Evolutionary conservation across 192 early-diverging fungal species (phyloP).

Genomic region (Linnemannia zychae): DNA sequence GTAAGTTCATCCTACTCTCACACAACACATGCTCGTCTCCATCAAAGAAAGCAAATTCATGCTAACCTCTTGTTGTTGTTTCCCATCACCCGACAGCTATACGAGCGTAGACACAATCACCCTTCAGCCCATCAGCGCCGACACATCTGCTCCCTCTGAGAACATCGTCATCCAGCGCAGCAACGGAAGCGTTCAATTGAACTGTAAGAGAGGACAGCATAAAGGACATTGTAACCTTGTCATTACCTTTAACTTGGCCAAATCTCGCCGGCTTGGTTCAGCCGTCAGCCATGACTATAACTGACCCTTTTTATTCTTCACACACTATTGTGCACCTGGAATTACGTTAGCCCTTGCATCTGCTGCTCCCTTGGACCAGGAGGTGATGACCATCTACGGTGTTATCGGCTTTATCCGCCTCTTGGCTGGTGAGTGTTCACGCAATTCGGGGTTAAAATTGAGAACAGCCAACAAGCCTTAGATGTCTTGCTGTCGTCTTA

Average conservation of each 20-base stretch:
- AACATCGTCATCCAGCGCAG: slow-evolving; percentile 73
- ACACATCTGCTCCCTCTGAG: slow-evolving; percentile 63
- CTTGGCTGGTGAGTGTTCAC: slow-evolving; percentile 68
- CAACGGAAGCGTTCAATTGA: slow-evolving; percentile 60
- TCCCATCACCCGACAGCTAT: slow-evolving; percentile 52
- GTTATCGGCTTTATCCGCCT: slow-evolving; percentile 80
- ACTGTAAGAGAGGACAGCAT: slow-evolving; percentile 55
- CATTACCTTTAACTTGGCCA: background rate
- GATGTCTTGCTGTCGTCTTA: background rate
- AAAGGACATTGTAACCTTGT: background rate
- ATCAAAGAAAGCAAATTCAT: background rate
- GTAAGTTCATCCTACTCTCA: slow-evolving; percentile 22
- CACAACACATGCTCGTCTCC: background rate
- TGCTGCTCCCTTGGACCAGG: slow-evolving; percentile 63
- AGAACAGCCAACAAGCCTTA: background rate
- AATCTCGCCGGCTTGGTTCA: background rate
- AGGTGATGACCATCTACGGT: slow-evolving; percentile 72
- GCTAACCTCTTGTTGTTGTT: background rate
- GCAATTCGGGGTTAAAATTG: background rate
- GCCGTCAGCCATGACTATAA: background rate
- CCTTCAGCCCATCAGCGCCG: slow-evolving; percentile 66
- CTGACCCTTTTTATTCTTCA: background rate
- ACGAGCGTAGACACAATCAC: slow-evolving; percentile 69
- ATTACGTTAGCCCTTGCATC: slow-evolving; percentile 48
- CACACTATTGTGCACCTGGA: background rate